Percentiles rank a stretch among this genome's conserved stretches.
Conservation (phyloP, 176 grass and related monocot genomes). For the Musa itinerans region DNA sequence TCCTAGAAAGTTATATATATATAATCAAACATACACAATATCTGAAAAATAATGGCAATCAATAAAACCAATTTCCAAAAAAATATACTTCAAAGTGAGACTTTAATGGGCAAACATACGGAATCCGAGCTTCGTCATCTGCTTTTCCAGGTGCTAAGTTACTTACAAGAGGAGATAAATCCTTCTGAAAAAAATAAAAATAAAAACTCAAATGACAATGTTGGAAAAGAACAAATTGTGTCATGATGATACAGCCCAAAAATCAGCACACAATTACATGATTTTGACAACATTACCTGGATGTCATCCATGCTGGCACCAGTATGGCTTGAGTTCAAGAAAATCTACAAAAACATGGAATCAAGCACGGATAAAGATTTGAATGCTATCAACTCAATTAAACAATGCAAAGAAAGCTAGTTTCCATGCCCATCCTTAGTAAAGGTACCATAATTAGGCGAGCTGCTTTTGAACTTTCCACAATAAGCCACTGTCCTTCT, state of each 20-base stretch:
- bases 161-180: conserved; percentile 89
- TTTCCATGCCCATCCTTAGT: conserved; percentile 6
- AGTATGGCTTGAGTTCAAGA: conserved; percentile 77
- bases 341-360: conserved; percentile 48
- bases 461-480: conserved; percentile 82
- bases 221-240: conserved; percentile 1
- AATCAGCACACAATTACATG: not conserved
- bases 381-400: conserved; percentile 7
- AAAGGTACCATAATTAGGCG: conserved; percentile 71
- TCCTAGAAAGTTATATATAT: too few species aligned
- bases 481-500: conserved; percentile 89
- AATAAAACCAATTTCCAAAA: not conserved
- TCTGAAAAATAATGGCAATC: not conserved
- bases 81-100: not conserved
- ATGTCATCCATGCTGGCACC: conserved; percentile 68
- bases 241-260: not conserved
- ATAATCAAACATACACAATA: too few species aligned
- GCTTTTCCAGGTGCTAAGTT: conserved; percentile 70
- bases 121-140: conserved; percentile 63
- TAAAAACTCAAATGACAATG: conserved; percentile 9
- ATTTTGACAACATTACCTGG: conserved; percentile 41
- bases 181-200: conserved; percentile 42
- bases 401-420: conserved; percentile 4
- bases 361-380: not conserved
- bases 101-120: conserved; percentile 40